Percentiles rank a stretch among this genome's conserved stretches.
Evolutionary conservation across 2,329 filamentous ascomycete genomes (phyloP).

Genomic region (Drechslerella dactyloides): DNA sequence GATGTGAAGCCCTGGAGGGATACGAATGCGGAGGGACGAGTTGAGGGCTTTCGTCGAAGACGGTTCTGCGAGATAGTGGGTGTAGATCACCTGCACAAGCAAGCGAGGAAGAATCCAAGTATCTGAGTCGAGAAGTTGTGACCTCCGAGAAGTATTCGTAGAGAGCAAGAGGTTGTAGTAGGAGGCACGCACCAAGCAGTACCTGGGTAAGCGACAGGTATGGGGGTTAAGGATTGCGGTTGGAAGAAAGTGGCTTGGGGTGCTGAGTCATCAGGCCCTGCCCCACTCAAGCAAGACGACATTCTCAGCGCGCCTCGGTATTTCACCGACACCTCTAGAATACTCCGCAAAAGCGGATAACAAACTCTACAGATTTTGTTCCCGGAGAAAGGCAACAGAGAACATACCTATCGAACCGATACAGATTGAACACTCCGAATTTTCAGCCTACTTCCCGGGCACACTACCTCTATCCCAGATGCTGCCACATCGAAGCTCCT

Average conservation of each 20-base stretch:
- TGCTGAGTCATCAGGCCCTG: background rate
- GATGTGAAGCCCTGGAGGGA: conserved; percentile 11
- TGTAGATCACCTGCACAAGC: background rate
- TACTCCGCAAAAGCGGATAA: background rate
- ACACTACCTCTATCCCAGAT: background rate
- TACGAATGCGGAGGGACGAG: background rate
- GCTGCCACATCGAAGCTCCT: background rate
- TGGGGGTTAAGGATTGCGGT: background rate
- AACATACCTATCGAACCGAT: too few species aligned
- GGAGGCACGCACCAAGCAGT: too few species aligned
- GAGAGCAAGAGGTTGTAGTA: too few species aligned
- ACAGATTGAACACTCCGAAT: too few species aligned
- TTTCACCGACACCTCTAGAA: background rate
- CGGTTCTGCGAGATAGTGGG: background rate
- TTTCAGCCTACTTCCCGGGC: too few species aligned
- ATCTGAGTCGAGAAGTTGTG: background rate
- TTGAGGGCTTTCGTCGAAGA: background rate
- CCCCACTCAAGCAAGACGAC: background rate
- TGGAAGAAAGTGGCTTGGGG: background rate
- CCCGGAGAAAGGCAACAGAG: too few species aligned
- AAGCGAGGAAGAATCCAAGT: too few species aligned
- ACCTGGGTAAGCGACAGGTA: background rate
- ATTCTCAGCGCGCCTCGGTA: too few species aligned
- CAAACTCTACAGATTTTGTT: too few species aligned
- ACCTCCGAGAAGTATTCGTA: too few species aligned